Base-by-base conservation (phyloP, 2,329 filamentous ascomycete species). In the Zymoseptoria pseudotritici region DNA sequence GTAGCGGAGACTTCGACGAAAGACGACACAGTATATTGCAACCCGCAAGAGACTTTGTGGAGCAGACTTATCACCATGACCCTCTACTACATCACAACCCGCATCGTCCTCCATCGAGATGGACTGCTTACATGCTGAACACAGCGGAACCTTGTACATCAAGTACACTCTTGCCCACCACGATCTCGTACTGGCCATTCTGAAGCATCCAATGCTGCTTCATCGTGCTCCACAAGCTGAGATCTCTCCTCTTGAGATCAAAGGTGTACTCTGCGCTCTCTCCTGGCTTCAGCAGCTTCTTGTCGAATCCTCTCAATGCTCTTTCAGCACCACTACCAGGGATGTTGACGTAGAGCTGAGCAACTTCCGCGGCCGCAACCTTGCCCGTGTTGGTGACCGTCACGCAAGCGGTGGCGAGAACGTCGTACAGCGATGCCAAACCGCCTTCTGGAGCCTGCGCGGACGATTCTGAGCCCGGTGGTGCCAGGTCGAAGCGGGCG, bases 381-480 rank as follows among this genome's bases (percentile, higher is more conserved):
- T 68, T 65, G 1, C 89, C 89, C 0, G 79, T 82, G 67, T 94
- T 94, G 3, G 75, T 80, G 1, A 93, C 75, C 0, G 75, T 79
- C 4, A 83, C 80, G 2, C 78, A 76, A 9, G 89, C 75, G n/a
- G 74, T 73, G 62, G 82, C 86, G 0, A 86, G 78, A 0, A 78
- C 72, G 46, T 88, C 81, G 78, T 85, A 92, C 0, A 92, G 79
- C 0, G 81, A 63, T 7, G 58, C 61, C 17, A 66, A 59, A n/a
- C 65, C 65, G 11, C 65, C 65, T 50, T 61, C 59, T 11, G 62
- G 57, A 8, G 62, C 55, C 5, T 50, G 24, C 19, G 58, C 55
- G 29, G 55, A 54, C 2, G 54, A 50, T 10, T 50, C 24, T 1
- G 63, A 56, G 24, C 65, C 65, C 19, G 65, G 63, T 26, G 65